Evolutionary conservation across 2,329 filamentous ascomycete genomes (phyloP).

Genomic region (Drechslerella coelobrocha): DNA sequence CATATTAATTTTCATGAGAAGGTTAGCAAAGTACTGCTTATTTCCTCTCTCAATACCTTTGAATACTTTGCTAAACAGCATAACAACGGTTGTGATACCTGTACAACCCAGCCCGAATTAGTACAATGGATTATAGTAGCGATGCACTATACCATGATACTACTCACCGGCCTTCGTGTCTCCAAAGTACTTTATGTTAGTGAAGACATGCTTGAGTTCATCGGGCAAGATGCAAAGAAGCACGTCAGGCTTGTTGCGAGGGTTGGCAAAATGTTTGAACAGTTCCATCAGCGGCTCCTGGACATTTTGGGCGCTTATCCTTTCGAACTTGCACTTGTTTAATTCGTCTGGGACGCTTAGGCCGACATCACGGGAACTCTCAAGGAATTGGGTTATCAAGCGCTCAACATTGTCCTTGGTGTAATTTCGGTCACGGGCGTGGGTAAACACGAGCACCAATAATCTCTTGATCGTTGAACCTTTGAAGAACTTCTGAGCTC

Average conservation of each 20-base stretch:
- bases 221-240: constrained; percentile 24
- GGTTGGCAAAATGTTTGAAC: neutral
- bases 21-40: constrained; percentile 68
- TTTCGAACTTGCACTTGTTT: neutral
- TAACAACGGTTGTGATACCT: constrained; percentile 20
- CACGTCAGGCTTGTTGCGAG: neutral
- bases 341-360: neutral
- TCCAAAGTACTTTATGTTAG: constrained; percentile 20
- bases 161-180: constrained; percentile 20
- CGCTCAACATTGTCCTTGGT: neutral
- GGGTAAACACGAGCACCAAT: constrained; percentile 8
- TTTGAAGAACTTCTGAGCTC: constrained; percentile 7
- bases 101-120: neutral
- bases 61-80: constrained; percentile 13
- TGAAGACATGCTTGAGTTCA: constrained; percentile 9
- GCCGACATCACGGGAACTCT: constrained; percentile 16
- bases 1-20: constrained; percentile 80
- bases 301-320: neutral
- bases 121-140: neutral
- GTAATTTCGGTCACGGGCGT: neutral
- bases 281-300: neutral
- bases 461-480: constrained; percentile 12
- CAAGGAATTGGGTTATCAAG: constrained; percentile 21
- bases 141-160: too few species aligned
- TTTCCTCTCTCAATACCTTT: constrained; percentile 28